Evolutionary conservation across 345 rosid genomes (phyloP).

Genomic region (Sisymbrium altissimum): DNA sequence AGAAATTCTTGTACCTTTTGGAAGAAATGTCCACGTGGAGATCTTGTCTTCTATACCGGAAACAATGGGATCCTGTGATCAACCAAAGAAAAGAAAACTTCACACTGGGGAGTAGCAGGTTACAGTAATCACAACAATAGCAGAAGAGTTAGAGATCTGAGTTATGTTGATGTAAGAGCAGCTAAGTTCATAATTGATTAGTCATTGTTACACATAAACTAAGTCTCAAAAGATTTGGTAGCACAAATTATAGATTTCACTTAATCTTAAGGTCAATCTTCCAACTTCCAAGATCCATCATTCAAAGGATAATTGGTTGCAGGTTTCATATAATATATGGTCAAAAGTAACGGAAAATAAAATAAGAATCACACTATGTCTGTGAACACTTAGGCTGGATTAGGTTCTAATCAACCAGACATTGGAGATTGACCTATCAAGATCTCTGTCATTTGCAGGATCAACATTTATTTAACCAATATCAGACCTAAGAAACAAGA

Average conservation of each 20-base stretch:
- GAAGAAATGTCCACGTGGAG: constrained; percentile 93
- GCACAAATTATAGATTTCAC: too few species aligned
- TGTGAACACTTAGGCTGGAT: neutral
- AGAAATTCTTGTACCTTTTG: constrained; percentile 54
- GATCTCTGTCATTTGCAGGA: neutral
- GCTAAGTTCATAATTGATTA: too few species aligned
- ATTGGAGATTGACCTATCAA: neutral
- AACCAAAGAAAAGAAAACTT: neutral
- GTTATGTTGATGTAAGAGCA: too few species aligned
- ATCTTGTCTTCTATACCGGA: constrained; percentile 92
- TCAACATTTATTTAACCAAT: neutral
- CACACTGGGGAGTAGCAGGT: neutral
- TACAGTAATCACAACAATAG: neutral
- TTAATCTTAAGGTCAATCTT: too few species aligned
- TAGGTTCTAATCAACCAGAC: neutral
- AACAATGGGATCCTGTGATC: constrained; percentile 74
- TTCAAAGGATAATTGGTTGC: too few species aligned
- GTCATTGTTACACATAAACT: too few species aligned
- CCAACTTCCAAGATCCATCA: too few species aligned
- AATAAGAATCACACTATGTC: neutral
- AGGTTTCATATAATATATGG: too few species aligned
- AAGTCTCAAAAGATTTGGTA: too few species aligned
- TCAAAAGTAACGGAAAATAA: neutral
- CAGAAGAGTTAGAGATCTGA: neutral
- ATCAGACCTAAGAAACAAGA: neutral